phyloP scores from a whole-genome alignment of 139 green algal genomes.

The Asterochloris sp. region DNA sequence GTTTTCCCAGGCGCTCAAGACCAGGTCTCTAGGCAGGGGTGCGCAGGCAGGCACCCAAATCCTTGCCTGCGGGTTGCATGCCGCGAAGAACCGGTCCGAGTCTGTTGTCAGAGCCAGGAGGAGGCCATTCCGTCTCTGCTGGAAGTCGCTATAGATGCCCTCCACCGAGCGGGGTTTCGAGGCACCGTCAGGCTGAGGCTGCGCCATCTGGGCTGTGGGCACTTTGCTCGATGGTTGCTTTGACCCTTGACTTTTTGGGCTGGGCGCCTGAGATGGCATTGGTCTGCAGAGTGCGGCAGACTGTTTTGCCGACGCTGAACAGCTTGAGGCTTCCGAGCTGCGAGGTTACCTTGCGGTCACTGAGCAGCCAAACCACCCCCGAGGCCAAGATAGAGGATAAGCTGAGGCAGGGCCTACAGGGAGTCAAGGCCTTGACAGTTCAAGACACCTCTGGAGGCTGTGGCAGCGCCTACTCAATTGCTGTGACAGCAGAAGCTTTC shows the following conservation, averaged over 20 bases:
- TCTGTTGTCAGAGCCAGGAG: constrained; percentile 26
- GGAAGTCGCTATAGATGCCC: constrained; percentile 22
- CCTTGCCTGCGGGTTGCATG: constrained; percentile 79
- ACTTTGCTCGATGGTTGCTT: background rate
- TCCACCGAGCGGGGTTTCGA: constrained; percentile 7
- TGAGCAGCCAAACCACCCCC: too few relatives aligned
- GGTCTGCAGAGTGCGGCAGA: background rate
- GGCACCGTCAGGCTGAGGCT: too few relatives aligned
- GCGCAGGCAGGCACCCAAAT: constrained; percentile 64
- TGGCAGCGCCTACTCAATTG: constrained; percentile 40
- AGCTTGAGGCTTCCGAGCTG: background rate
- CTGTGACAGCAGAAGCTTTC: constrained; percentile 33
- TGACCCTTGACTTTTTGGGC: background rate
- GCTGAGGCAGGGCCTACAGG: constrained; percentile 22
- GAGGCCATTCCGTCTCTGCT: constrained; percentile 11
- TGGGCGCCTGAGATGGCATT: too few relatives aligned
- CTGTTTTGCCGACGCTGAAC: background rate
- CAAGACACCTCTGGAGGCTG: constrained; percentile 55
- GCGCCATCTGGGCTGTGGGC: background rate
- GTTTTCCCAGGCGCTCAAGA: background rate
- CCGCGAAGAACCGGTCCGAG: constrained; percentile 52
- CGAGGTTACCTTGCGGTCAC: too few relatives aligned
- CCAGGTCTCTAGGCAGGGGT: background rate
- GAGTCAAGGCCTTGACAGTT: constrained; percentile 29
- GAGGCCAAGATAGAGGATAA: constrained; percentile 35